Conservation (phyloP, 2,329 filamentous ascomycete genomes). For the Ceratocystis lukuohia region DNA sequence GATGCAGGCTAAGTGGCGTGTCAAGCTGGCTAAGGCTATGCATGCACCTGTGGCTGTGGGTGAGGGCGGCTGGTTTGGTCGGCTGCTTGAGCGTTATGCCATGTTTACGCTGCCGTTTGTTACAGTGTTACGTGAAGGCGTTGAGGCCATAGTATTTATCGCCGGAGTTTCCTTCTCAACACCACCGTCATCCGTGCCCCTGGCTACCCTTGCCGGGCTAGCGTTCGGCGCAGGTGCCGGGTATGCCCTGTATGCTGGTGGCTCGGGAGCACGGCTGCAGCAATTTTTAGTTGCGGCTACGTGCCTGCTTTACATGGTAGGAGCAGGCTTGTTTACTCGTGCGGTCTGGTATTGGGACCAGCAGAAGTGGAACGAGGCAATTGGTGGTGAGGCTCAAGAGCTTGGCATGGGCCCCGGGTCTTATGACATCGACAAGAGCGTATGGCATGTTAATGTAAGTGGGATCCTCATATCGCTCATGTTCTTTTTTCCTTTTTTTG, state of each 20-base stretch:
- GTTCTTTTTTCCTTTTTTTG: neutral
- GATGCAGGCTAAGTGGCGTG: conserved; percentile 75
- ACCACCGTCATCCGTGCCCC: conserved; percentile 61
- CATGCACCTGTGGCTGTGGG: conserved; percentile 38
- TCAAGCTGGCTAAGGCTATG: conserved; percentile 61
- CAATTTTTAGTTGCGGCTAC: conserved; percentile 72
- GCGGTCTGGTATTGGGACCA: conserved; percentile 62
- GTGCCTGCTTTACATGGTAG: conserved; percentile 71
- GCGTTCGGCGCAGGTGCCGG: conserved; percentile 53
- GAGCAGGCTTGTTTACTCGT: conserved; percentile 67
- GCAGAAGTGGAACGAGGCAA: conserved; percentile 52
- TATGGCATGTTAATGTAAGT: conserved; percentile 71
- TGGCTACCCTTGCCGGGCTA: conserved; percentile 62
- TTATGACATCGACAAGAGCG: conserved; percentile 63
- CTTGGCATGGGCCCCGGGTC: conserved; percentile 52
- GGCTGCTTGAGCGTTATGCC: conserved; percentile 61
- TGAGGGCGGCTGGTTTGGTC: conserved; percentile 42
- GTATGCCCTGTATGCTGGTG: conserved; percentile 57
- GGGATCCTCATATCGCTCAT: no score
- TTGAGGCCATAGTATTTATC: conserved; percentile 77
- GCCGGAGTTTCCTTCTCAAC: conserved; percentile 68
- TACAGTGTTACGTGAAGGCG: conserved; percentile 72
- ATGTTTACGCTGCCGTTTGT: conserved; percentile 81
- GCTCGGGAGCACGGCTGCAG: conserved; percentile 39
- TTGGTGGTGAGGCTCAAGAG: conserved; percentile 44